Percentiles rank a stretch among this genome's conserved stretches.
Conservation (phyloP, 129 eudicot species). For the Saussurea involucrata region DNA sequence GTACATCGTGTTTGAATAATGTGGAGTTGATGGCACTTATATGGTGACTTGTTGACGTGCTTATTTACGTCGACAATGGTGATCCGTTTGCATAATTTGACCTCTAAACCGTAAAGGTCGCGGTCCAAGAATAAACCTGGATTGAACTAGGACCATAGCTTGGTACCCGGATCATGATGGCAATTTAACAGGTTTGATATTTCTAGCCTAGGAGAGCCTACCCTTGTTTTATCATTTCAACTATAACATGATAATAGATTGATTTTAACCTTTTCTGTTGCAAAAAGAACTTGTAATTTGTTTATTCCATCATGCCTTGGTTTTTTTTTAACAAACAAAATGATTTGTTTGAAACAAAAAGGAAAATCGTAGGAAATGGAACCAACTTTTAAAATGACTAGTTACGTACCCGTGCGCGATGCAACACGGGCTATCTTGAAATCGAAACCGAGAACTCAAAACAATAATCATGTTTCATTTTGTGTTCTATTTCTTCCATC, state of each 20-base stretch:
- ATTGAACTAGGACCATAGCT: background rate
- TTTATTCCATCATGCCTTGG: background rate
- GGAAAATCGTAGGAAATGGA: no score
- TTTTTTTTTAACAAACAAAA: background rate
- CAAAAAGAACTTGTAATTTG: background rate
- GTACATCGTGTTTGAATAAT: background rate
- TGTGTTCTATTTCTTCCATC: no score
- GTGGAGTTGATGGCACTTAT: background rate
- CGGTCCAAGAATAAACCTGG: background rate
- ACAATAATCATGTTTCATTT: no score
- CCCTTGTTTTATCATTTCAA: no score
- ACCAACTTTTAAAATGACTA: no score
- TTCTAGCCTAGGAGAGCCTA: no score
- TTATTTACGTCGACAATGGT: background rate
- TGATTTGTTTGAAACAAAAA: background rate
- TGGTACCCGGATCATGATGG: background rate
- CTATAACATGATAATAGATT: no score
- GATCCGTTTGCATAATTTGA: background rate
- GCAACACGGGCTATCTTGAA: no score
- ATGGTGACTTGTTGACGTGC: background rate
- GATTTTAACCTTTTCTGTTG: no score
- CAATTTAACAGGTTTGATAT: no score
- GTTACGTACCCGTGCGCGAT: no score
- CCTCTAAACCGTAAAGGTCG: background rate
- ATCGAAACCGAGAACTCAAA: no score